Evolutionary conservation across 495 filamentous ascomycete species (phyloP).

Genomic region (Tetracladium setigerum): DNA sequence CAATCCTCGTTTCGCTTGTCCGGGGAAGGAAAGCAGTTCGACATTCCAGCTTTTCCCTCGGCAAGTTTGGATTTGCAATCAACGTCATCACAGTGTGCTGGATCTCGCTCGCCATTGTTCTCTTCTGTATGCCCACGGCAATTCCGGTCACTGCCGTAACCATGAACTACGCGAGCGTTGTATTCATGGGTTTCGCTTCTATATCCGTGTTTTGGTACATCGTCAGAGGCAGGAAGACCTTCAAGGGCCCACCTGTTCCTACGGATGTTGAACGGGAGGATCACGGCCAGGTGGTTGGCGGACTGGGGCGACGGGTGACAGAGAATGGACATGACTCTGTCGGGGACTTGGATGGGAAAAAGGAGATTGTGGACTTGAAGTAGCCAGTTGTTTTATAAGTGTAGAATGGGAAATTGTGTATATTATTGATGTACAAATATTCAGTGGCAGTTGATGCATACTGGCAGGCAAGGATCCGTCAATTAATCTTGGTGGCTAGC

Average conservation of each 20-base stretch:
- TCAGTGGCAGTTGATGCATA: no score
- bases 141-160: conserved; percentile 37
- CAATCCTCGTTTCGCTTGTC: conserved; percentile 49
- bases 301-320: conserved; percentile 10
- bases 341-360: background rate
- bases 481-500: no score
- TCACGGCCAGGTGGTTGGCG: conserved; percentile 21
- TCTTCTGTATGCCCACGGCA: conserved; percentile 36
- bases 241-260: conserved; percentile 52
- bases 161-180: conserved; percentile 60
- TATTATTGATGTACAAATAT: no score
- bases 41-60: conserved; percentile 38
- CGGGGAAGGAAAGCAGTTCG: conserved; percentile 33
- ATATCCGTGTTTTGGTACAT: conserved; percentile 61
- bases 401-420: no score
- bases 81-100: conserved; percentile 42
- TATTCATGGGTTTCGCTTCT: conserved; percentile 51
- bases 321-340: background rate
- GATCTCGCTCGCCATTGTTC: conserved; percentile 34
- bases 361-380: background rate
- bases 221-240: conserved; percentile 56
- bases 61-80: conserved; percentile 39
- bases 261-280: conserved; percentile 29
- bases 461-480: no score
- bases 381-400: no score